Percentiles rank a stretch among this genome's conserved stretches.
These are phyloP conservation scores for Mychonastes homosphaera DNA, from an alignment of 139 green algal genomes.

Conservation along the genomic window DNA sequence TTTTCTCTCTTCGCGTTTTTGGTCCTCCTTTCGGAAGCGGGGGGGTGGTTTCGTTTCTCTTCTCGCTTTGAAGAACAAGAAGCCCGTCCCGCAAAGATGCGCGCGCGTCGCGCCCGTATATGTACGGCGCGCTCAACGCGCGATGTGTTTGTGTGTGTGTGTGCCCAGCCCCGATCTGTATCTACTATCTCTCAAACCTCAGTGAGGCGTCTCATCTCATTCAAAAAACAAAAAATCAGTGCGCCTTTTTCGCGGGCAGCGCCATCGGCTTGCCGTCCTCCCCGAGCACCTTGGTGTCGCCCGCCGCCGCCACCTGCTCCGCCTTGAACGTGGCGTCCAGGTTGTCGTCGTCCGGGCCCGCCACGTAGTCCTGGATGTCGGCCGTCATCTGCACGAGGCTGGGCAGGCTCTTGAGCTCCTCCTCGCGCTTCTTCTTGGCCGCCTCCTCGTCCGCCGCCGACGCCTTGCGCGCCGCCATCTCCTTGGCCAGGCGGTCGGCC, in stretches of 20 bases:
- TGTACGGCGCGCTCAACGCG: no score
- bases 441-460: slow-evolving; percentile 9
- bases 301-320: slow-evolving; percentile 24
- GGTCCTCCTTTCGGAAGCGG: no score
- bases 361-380: slow-evolving; percentile 5
- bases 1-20: no score
- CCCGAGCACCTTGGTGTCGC: slow-evolving; percentile 22
- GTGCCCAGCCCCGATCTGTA: no score
- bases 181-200: no score
- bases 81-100: no score
- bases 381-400: slow-evolving; percentile 31
- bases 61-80: no score
- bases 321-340: slow-evolving; percentile 38
- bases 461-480: slow-evolving; percentile 40
- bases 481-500: slow-evolving; percentile 75
- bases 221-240: no score
- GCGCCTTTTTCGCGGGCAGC: slow-evolving; percentile 41
- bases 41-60: no score
- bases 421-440: slow-evolving; percentile 1
- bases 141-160: no score
- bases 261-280: slow-evolving; percentile 45
- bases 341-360: slow-evolving; percentile 23
- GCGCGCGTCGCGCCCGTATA: no score
- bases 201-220: no score
- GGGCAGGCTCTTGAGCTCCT: slow-evolving; percentile 42